Base-by-base conservation (phyloP, 441 rosid species). In the Arabidopsis lyrata region DNA sequence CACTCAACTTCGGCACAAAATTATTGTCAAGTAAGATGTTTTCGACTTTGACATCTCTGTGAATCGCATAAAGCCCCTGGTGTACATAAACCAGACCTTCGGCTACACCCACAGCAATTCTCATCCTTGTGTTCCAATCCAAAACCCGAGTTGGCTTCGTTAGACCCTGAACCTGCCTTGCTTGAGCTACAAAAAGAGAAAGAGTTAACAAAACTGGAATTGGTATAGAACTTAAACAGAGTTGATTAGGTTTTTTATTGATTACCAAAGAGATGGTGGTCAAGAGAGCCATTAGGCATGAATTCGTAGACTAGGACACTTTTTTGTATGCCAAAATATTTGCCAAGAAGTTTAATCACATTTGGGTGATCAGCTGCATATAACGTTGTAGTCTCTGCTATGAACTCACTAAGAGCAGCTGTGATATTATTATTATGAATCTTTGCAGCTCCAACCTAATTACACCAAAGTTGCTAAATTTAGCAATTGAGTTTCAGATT, bases 361-460 rank as follows among this genome's bases (percentile, higher is more conserved):
- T 70, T 70, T 35, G 66, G 58, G 57, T 70, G 74, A 48, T 58
- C 15, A 34, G 65, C 56, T 14, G 0, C 12, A 12, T 35, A 29
- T 47, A 70, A 59, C 12, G 29, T 22, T 58, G 0, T 22, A 10
- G 24, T 27, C 66, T 70, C 74, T 38, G 66, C 57, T 35, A 45
- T 0, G 27, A 58, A 58, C 47, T 58, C 74, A 13, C 1, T 5
- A 47, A 13, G 27, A 29, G 5, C 31, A 29, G 4, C 31, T 29
- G 31, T 29, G 31, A 29, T 29, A 29, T 4, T 4, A 29, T 29
- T 29, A 29, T 4, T 29, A 29, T 45, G 58, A 59, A 58, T 22
- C 74, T 70, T 70, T 47, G 48, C 47, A 70, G 74, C 74, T 55
- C 72, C 72, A 8, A 68, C 72, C 72, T 68, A 18, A 66, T 14